Conservation (phyloP, 306 rosid genomes). For the Rosa multiflora region DNA sequence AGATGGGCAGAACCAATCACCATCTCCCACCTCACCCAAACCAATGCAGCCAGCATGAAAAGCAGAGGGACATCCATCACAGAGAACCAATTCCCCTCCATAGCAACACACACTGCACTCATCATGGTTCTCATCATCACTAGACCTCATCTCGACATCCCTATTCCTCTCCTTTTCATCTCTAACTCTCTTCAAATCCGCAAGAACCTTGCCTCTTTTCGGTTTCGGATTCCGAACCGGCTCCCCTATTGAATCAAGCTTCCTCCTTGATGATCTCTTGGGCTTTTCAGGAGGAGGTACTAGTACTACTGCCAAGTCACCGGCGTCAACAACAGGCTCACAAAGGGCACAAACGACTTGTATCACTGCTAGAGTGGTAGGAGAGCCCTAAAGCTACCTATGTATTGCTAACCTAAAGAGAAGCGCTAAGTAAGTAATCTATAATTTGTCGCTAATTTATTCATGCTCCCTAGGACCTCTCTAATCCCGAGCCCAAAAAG, state of each 20-base stretch:
- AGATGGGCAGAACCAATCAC: constrained; percentile 68
- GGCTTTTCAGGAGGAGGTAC: not conserved
- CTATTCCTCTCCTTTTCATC: not conserved
- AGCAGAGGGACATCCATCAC: constrained; percentile 62
- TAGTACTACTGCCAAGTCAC: not conserved
- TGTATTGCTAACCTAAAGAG: too few relatives aligned
- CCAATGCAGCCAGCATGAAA: constrained; percentile 51
- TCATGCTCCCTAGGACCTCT: too few relatives aligned
- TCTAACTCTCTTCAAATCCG: not conserved
- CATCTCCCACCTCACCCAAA: constrained; percentile 31
- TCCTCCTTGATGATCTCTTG: not conserved
- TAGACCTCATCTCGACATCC: not conserved
- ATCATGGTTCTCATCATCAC: constrained; percentile 25
- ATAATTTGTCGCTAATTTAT: too few relatives aligned
- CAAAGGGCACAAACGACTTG: too few relatives aligned
- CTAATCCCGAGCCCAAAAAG: too few relatives aligned
- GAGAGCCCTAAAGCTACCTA: too few relatives aligned
- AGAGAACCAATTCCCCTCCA: constrained; percentile 55
- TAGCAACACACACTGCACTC: constrained; percentile 49
- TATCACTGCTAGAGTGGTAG: too few relatives aligned
- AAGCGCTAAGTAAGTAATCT: too few relatives aligned
- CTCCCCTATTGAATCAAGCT: not conserved
- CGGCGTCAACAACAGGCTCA: not conserved
- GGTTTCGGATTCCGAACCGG: not conserved
- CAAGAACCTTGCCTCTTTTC: constrained; percentile 7